phyloP scores from a whole-genome alignment of 2,329 filamentous ascomycete genomes.

The Blumeria graminis region DNA sequence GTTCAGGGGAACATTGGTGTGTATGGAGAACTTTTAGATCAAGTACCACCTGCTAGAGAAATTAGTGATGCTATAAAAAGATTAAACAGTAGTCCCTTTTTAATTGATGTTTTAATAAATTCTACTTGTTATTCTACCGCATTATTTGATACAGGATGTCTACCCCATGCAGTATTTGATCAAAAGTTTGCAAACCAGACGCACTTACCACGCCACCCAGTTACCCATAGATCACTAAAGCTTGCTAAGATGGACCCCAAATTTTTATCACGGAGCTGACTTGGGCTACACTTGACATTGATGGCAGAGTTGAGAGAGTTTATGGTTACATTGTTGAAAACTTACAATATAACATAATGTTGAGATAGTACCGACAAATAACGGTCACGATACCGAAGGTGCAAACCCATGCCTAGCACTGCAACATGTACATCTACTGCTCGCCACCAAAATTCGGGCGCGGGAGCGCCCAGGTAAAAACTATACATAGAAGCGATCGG shows the following conservation, averaged over 20 bases:
- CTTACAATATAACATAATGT: not conserved
- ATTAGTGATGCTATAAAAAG: not conserved
- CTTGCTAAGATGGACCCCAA: not conserved
- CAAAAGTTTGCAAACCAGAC: not conserved
- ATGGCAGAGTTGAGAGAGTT: not conserved
- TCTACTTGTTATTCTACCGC: not conserved
- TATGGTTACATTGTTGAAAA: not conserved
- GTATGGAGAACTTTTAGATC: too few relatives aligned
- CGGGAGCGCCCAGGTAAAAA: too few relatives aligned
- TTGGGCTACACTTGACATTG: not conserved
- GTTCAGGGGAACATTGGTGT: too few relatives aligned
- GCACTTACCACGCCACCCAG: not conserved
- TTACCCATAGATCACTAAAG: not conserved
- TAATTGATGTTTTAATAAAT: not conserved
- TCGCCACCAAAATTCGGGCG: too few relatives aligned
- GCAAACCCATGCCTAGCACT: too few relatives aligned
- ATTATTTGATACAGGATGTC: not conserved
- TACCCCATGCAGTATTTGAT: not conserved
- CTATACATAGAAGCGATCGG: too few relatives aligned
- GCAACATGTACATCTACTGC: too few relatives aligned
- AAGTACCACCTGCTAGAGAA: not conserved
- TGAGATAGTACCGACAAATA: too few relatives aligned
- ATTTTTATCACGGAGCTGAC: not conserved
- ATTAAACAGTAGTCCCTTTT: not conserved
- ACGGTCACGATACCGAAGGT: too few relatives aligned